phyloP scores from a whole-genome alignment of 306 rosid species.

The Cucumis melo region DNA sequence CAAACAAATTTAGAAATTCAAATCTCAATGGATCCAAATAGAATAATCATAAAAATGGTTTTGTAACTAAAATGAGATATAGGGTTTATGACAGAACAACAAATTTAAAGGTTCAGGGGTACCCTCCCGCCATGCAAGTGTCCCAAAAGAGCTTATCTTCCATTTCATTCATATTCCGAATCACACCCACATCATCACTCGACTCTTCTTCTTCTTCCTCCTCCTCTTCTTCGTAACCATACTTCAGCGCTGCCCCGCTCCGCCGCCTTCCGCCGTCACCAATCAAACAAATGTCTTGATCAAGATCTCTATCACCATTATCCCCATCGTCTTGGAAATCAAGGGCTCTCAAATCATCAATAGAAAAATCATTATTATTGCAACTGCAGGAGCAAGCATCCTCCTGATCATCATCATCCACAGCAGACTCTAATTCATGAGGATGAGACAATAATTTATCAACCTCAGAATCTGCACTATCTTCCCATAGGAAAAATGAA shows the following conservation, averaged over 20 bases:
- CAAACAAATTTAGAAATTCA: too few relatives aligned
- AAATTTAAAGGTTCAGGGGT: background rate
- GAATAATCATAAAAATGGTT: too few relatives aligned
- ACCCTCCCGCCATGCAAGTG: background rate
- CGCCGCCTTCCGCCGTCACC: background rate
- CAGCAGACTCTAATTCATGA: background rate
- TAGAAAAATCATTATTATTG: background rate
- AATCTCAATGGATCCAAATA: too few relatives aligned
- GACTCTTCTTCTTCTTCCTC: background rate
- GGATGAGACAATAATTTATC: background rate
- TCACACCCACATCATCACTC: background rate
- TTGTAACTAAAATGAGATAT: background rate
- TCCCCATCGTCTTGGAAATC: background rate
- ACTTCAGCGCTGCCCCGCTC: too few relatives aligned
- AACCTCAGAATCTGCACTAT: background rate
- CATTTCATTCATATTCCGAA: background rate
- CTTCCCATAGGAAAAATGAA: background rate
- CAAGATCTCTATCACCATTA: background rate
- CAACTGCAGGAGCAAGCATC: background rate
- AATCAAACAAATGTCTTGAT: background rate
- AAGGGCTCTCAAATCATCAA: background rate
- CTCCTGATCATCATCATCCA: background rate
- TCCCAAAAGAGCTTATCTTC: slow-evolving; percentile 5
- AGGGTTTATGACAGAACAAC: background rate
- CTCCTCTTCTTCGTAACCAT: background rate